Conservation (phyloP, 139 green algal genomes). For the Chlorella vulgaris region DNA sequence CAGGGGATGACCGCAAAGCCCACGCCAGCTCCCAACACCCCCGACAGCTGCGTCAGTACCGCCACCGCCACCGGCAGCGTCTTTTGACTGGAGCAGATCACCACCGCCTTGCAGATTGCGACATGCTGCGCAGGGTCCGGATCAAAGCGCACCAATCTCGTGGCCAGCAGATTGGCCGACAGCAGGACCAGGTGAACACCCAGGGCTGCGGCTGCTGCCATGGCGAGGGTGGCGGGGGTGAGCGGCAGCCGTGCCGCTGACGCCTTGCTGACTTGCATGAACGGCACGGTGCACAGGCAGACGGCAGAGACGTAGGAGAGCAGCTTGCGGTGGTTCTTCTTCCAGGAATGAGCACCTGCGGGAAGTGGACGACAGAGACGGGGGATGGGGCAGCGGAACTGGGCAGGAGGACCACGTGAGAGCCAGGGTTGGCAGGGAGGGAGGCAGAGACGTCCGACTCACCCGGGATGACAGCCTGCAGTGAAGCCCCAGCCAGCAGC, state of each 20-base stretch:
- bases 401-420: not conserved
- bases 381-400: not conserved
- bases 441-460: not conserved
- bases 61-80: slow-evolving; percentile 71
- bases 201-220: slow-evolving; percentile 40
- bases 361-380: not conserved
- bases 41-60: slow-evolving; percentile 54
- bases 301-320: slow-evolving; percentile 51
- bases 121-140: slow-evolving; percentile 8
- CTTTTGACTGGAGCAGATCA: slow-evolving; percentile 61
- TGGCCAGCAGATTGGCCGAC: slow-evolving; percentile 46
- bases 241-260: slow-evolving; percentile 33
- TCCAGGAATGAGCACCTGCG: slow-evolving; percentile 49
- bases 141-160: slow-evolving; percentile 10
- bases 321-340: slow-evolving; percentile 49
- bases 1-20: slow-evolving; percentile 63
- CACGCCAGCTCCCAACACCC: slow-evolving; percentile 21
- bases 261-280: slow-evolving; percentile 76
- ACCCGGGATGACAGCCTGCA: slow-evolving; percentile 52
- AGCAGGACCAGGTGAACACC: slow-evolving; percentile 59
- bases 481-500: slow-evolving; percentile 51
- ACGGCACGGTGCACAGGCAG: slow-evolving; percentile 73
- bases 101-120: slow-evolving; percentile 50
- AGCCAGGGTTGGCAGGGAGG: not conserved
- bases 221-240: slow-evolving; percentile 11